phyloP scores from a whole-genome alignment of 257 asterid genomes.

The Mentha longifolia region DNA sequence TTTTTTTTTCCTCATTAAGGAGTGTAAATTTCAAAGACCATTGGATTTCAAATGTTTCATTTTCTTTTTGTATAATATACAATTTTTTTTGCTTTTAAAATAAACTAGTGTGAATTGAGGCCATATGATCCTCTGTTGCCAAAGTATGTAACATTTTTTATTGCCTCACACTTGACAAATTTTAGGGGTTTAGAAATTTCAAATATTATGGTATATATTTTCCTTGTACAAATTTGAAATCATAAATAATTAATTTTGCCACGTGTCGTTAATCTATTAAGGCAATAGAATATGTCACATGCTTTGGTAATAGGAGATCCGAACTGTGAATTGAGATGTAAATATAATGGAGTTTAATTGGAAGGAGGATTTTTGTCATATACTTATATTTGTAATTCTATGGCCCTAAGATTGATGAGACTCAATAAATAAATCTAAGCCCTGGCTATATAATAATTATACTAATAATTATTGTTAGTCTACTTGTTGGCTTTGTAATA shows the following conservation, averaged over 20 bases:
- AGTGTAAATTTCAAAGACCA: constrained; percentile 62
- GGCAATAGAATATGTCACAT: no score
- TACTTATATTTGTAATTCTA: neutral
- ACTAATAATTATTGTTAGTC: neutral
- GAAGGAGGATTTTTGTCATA: no score
- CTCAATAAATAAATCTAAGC: neutral
- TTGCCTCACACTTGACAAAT: no score
- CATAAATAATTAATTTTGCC: no score
- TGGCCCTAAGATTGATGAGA: neutral
- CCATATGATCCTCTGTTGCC: no score
- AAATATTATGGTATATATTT: no score
- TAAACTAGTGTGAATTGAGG: neutral
- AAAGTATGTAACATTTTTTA: no score
- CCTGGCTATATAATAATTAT: neutral
- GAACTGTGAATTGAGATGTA: neutral
- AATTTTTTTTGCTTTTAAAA: no score
- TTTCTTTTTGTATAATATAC: neutral
- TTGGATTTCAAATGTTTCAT: constrained; percentile 32
- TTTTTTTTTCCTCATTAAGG: constrained; percentile 42
- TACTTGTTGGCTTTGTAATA: neutral
- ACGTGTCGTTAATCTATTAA: no score
- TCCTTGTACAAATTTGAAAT: no score
- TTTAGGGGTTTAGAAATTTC: no score
- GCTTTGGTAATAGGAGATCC: no score
- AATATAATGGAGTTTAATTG: neutral